phyloP scores from a whole-genome alignment of 2,329 filamentous ascomycete species.

The Trichoderma breve region DNA sequence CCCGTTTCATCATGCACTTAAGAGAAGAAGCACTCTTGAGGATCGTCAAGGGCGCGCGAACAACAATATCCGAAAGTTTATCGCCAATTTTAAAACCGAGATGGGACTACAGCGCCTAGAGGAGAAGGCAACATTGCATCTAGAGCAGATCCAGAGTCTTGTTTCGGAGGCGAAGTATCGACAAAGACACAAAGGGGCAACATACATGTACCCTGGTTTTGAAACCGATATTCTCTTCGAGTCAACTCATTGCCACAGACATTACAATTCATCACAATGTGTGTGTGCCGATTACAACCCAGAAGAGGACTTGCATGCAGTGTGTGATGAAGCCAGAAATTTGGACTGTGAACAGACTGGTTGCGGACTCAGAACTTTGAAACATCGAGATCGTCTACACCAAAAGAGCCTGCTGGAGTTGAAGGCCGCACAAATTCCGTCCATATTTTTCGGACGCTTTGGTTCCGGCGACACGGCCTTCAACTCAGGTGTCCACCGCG shows the following conservation, averaged over 20 bases:
- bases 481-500: not conserved
- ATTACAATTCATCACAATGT: not conserved
- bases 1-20: not conserved
- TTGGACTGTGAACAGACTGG: not conserved
- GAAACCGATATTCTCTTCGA: not conserved
- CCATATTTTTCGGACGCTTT: not conserved
- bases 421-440: not conserved
- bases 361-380: rapidly evolving
- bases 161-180: not conserved
- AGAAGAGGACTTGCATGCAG: rapidly evolving
- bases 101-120: not conserved
- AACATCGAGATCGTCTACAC: not conserved
- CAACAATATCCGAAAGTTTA: not conserved
- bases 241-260: not conserved
- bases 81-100: not conserved
- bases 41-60: rapidly evolving
- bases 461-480: not conserved
- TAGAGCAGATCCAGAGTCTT: rapidly evolving
- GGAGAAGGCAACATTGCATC: not conserved
- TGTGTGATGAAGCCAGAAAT: not conserved
- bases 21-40: not conserved
- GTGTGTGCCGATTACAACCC: not conserved
- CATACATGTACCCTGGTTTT: not conserved
- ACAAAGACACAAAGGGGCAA: rapidly evolving
- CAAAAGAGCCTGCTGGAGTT: not conserved